Conservation (phyloP, 2,329 filamentous ascomycete species). For the Penicillium janthinellum region DNA sequence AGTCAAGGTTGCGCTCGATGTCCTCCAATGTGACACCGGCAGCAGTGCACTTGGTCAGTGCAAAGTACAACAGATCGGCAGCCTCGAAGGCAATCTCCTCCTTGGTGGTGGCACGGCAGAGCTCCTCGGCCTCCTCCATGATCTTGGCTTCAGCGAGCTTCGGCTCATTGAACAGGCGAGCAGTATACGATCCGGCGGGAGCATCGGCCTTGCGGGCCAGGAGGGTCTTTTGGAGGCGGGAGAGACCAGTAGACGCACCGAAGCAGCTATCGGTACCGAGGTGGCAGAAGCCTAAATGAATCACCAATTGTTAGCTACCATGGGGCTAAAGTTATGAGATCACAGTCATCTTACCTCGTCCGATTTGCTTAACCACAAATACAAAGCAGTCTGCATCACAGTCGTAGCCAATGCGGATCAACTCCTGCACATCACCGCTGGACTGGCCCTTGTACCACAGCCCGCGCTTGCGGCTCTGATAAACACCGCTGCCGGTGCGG, state of each 20-base stretch:
- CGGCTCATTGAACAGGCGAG: constrained; percentile 85
- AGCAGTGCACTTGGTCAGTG: constrained; percentile 82
- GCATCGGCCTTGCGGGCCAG: constrained; percentile 78
- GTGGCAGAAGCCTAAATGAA: constrained; percentile 75
- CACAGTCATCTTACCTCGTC: constrained; percentile 57
- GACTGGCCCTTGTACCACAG: constrained; percentile 96
- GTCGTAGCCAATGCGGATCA: constrained; percentile 81
- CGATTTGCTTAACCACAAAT: constrained; percentile 87
- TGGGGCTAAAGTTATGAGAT: background rate
- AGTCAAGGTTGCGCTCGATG: constrained; percentile 87
- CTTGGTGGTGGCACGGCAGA: constrained; percentile 81
- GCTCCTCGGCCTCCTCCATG: constrained; percentile 95
- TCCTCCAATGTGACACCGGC: constrained; percentile 84
- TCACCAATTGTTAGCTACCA: constrained; percentile 21
- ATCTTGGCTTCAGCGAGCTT: constrained; percentile 93
- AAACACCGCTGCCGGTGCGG: constrained; percentile 79
- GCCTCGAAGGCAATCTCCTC: constrained; percentile 91
- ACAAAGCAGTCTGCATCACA: constrained; percentile 92
- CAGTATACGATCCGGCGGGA: constrained; percentile 89
- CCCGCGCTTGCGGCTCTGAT: constrained; percentile 93
- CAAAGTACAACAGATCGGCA: constrained; percentile 94
- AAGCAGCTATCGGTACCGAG: constrained; percentile 91
- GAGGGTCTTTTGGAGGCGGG: constrained; percentile 84
- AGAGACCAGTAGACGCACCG: constrained; percentile 77
- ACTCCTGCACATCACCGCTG: constrained; percentile 89